Percentiles rank a stretch among this genome's conserved stretches.
phyloP scores from a whole-genome alignment of 805 yeast genomes.

The Saturnispora mendoncae region DNA sequence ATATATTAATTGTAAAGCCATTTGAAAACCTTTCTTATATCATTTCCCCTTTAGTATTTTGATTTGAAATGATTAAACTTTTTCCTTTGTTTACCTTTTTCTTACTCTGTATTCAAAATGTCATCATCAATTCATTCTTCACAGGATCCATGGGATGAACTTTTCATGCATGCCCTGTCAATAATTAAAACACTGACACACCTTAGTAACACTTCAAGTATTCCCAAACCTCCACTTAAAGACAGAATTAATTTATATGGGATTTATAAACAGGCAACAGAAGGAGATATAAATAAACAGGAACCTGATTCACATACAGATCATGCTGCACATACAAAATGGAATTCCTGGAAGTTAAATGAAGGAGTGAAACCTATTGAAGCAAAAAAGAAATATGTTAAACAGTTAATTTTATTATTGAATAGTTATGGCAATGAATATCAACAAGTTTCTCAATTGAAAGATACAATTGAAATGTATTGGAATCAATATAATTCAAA shows the following conservation, averaged over 20 bases:
- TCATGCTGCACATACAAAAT: slow-evolving; percentile 60
- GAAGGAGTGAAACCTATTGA: slow-evolving; percentile 60
- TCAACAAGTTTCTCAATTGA: slow-evolving; percentile 46
- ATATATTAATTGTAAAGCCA: neutral
- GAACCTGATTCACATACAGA: slow-evolving; percentile 49
- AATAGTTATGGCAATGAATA: slow-evolving; percentile 45
- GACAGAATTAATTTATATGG: slow-evolving; percentile 66
- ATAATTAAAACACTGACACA: slow-evolving; percentile 68
- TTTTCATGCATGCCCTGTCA: slow-evolving; percentile 73
- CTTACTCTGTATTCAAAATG: too few relatives aligned
- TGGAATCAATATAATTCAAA: slow-evolving; percentile 49
- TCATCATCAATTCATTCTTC: too few relatives aligned
- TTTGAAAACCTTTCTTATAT: too few relatives aligned
- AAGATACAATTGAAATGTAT: slow-evolving; percentile 51
- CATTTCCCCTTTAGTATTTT: too few relatives aligned
- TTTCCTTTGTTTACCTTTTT: neutral
- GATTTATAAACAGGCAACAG: slow-evolving; percentile 81
- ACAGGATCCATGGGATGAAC: slow-evolving; percentile 48
- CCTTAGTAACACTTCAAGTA: slow-evolving; percentile 48
- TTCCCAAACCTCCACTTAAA: slow-evolving; percentile 72
- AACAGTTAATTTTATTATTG: slow-evolving; percentile 66
- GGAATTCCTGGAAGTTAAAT: slow-evolving; percentile 80
- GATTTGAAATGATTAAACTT: neutral
- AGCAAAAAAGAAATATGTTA: slow-evolving; percentile 66
- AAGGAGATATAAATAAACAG: slow-evolving; percentile 69